phyloP scores from a whole-genome alignment of 768 basidiomycete species.

The Kwoniella dendrophila region DNA sequence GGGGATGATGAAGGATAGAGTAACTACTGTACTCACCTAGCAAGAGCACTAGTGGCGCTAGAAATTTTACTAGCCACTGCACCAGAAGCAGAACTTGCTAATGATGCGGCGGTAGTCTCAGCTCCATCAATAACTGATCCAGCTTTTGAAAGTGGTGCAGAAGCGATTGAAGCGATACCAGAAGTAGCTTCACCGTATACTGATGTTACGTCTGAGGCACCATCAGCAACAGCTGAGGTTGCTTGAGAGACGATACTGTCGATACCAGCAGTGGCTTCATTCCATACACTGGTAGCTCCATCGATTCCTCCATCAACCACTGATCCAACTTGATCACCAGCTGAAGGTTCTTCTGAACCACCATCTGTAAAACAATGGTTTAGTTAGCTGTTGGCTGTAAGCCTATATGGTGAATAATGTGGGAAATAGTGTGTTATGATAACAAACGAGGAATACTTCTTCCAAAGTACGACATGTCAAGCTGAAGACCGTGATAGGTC shows the following conservation, averaged over 20 bases:
- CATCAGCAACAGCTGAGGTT: constrained; percentile 1
- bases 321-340: constrained; percentile 18
- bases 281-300: constrained; percentile 21
- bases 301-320: constrained; percentile 16
- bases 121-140: background rate
- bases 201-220: no score
- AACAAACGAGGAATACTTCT: background rate
- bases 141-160: background rate
- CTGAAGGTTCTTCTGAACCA: background rate
- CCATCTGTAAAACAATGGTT: background rate
- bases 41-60: constrained; percentile 10
- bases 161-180: constrained; percentile 2
- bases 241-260: constrained; percentile 12
- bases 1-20: background rate
- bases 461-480: no score
- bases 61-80: constrained; percentile 3
- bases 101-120: background rate
- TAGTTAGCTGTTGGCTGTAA: background rate
- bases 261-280: constrained; percentile 16
- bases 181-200: constrained; percentile 14
- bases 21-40: constrained; percentile 1
- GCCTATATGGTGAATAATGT: background rate
- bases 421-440: background rate
- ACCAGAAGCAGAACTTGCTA: constrained; percentile 11
- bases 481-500: no score